These are phyloP conservation scores for Tremella yokohamensis DNA, from an alignment of 768 basidiomycete species.

Conservation along the genomic window DNA sequence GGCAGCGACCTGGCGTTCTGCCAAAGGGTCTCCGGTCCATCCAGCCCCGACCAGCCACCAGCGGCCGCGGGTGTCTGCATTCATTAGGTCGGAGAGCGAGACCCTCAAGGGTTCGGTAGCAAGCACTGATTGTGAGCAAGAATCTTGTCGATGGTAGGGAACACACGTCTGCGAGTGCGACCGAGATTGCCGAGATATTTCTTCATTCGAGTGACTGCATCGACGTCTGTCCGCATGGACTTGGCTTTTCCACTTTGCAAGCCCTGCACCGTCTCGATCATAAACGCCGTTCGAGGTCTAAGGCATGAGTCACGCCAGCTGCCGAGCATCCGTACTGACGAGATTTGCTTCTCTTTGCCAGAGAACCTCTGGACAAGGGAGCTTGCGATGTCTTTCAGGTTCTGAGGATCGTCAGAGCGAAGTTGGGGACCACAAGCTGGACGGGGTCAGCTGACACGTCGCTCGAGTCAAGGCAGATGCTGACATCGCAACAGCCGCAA, in stretches of 20 bases:
- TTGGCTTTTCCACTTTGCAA: constrained; percentile 84
- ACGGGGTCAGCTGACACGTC: not conserved
- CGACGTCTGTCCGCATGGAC: constrained; percentile 62
- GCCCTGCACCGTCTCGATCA: constrained; percentile 88
- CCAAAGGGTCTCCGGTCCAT: constrained; percentile 87
- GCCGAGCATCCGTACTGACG: no score
- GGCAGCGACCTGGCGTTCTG: constrained; percentile 56
- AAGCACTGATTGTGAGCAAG: constrained; percentile 5
- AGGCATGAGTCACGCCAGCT: constrained; percentile 5
- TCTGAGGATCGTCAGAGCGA: constrained; percentile 83
- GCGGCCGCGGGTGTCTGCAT: constrained; percentile 80
- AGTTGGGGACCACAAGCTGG: constrained; percentile 88
- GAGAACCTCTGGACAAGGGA: constrained; percentile 55
- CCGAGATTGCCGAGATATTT: constrained; percentile 72
- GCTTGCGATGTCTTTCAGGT: constrained; percentile 83
- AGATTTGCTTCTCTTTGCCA: no score
- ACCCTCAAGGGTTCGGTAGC: constrained; percentile 83
- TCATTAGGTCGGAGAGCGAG: constrained; percentile 75
- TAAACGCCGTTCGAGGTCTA: constrained; percentile 88
- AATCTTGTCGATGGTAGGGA: not conserved
- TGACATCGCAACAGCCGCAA: constrained; percentile 67
- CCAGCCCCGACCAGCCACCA: constrained; percentile 99
- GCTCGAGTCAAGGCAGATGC: not conserved
- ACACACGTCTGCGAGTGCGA: constrained; percentile 67
- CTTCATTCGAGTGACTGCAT: constrained; percentile 79